Conservation (phyloP, 2,329 filamentous ascomycete genomes). For the Xylariaceae sp. region DNA sequence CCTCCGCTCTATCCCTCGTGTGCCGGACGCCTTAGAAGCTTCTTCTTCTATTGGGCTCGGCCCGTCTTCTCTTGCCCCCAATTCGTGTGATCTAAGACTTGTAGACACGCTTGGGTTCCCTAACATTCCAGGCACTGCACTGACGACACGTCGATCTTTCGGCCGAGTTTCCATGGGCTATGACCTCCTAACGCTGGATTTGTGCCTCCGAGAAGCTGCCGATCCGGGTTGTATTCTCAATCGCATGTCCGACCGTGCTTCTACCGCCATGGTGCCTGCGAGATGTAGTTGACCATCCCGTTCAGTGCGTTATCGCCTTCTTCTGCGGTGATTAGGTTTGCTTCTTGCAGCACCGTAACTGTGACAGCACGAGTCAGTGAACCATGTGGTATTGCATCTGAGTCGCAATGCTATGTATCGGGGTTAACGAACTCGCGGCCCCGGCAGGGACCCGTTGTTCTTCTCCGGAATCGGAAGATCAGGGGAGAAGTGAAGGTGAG, state of each 20-base stretch:
- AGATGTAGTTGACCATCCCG: slow-evolving; percentile 30
- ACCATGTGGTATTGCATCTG: not conserved
- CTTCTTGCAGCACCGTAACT: slow-evolving; percentile 29
- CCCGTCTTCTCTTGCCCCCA: not conserved
- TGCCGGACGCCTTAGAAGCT: slow-evolving; percentile 1
- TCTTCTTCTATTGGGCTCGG: not conserved
- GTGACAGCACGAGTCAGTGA: slow-evolving; percentile 6
- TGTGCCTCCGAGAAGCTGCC: not conserved
- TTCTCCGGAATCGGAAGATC: not conserved
- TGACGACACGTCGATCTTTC: not conserved
- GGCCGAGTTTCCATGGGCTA: not conserved
- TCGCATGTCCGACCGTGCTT: not conserved
- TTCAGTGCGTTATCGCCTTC: slow-evolving; percentile 30
- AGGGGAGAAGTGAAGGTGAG: not conserved
- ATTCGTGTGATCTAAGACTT: slow-evolving; percentile 5
- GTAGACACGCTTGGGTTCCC: not conserved
- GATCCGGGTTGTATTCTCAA: not conserved
- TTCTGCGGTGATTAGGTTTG: slow-evolving; percentile 27
- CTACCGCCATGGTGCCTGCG: slow-evolving; percentile 28
- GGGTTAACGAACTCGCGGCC: not conserved
- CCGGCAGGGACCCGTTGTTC: not conserved
- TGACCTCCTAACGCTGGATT: slow-evolving; percentile 3
- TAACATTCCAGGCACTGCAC: not conserved
- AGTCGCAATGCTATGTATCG: not conserved
- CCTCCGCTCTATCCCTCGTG: slow-evolving; percentile 4